phyloP scores from a whole-genome alignment of 78 protist genomes.

The Capsaspora owczarzaki region DNA sequence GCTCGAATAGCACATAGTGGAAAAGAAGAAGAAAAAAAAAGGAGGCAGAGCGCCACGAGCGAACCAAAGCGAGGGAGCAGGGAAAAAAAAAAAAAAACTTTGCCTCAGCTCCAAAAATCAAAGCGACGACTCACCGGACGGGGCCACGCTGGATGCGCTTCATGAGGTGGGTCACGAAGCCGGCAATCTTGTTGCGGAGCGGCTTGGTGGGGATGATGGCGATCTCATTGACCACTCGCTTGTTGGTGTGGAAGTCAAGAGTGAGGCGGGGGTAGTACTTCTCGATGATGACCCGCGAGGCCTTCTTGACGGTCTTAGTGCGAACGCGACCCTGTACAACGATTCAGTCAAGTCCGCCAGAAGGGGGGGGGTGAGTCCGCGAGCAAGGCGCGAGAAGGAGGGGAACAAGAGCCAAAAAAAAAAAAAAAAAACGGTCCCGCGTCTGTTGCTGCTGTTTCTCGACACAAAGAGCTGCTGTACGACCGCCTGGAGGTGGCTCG shows the following conservation, averaged over 20 bases:
- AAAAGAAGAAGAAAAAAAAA: not conserved
- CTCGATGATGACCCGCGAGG: constrained; percentile 95
- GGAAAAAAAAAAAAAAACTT: constrained; percentile 12
- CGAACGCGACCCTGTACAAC: constrained; percentile 91
- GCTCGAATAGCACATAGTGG: too few relatives aligned
- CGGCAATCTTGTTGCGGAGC: constrained; percentile 99
- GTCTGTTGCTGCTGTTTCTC: too few relatives aligned
- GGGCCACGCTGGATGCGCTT: constrained; percentile 94
- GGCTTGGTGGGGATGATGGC: constrained; percentile 96
- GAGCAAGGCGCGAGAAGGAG: too few relatives aligned
- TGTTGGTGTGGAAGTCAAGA: constrained; percentile 98
- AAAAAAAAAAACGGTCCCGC: too few relatives aligned
- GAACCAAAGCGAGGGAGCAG: constrained; percentile 8
- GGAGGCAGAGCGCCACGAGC: constrained; percentile 11
- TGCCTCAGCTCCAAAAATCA: constrained; percentile 50
- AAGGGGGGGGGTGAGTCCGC: too few relatives aligned
- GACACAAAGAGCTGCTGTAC: too few relatives aligned
- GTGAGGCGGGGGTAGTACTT: constrained; percentile 95
- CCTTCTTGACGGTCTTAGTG: constrained; percentile 99
- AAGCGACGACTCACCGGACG: constrained; percentile 87
- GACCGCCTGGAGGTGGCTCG: too few relatives aligned
- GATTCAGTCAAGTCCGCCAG: too few relatives aligned
- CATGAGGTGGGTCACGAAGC: constrained; percentile 97
- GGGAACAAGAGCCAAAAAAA: too few relatives aligned
- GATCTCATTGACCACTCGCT: constrained; percentile 88